Percentiles rank a stretch among this genome's conserved stretches.
phyloP scores from a whole-genome alignment of 1,284 basidiomycete genomes.

The Leccinum griseonigrum region DNA sequence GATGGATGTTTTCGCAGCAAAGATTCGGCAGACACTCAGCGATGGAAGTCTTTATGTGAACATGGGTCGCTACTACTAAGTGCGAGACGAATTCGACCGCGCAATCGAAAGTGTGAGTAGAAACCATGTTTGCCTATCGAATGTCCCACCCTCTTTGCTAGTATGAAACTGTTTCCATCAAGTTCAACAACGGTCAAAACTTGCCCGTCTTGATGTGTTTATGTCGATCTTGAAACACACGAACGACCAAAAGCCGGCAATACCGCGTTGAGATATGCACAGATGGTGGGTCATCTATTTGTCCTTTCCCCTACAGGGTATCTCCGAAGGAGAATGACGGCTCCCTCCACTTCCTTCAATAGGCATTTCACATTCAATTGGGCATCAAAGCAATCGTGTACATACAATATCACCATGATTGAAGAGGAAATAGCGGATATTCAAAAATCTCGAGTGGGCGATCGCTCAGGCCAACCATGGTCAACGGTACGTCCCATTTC shows the following conservation, averaged over 20 bases:
- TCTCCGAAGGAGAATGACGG: not conserved
- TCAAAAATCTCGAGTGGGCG: constrained; percentile 75
- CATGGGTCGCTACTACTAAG: constrained; percentile 84
- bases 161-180: constrained; percentile 86
- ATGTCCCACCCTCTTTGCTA: constrained; percentile 31
- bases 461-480: constrained; percentile 83
- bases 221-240: constrained; percentile 88
- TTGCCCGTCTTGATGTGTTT: constrained; percentile 77
- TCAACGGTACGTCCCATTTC: constrained; percentile 61
- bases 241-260: constrained; percentile 79
- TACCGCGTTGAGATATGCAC: constrained; percentile 73
- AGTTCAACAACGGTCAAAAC: constrained; percentile 71
- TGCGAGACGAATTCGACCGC: constrained; percentile 87
- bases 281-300: constrained; percentile 27
- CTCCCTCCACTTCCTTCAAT: not conserved
- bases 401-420: constrained; percentile 88
- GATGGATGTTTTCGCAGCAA: constrained; percentile 67
- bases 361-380: constrained; percentile 82
- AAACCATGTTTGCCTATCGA: constrained; percentile 44
- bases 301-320: constrained; percentile 43
- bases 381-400: constrained; percentile 86
- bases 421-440: constrained; percentile 90
- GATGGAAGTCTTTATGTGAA: constrained; percentile 91
- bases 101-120: constrained; percentile 73
- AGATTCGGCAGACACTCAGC: constrained; percentile 82